phyloP scores from a whole-genome alignment of 164 flowering plant genomes.

The Kalanchoe fedtschenkoi region DNA sequence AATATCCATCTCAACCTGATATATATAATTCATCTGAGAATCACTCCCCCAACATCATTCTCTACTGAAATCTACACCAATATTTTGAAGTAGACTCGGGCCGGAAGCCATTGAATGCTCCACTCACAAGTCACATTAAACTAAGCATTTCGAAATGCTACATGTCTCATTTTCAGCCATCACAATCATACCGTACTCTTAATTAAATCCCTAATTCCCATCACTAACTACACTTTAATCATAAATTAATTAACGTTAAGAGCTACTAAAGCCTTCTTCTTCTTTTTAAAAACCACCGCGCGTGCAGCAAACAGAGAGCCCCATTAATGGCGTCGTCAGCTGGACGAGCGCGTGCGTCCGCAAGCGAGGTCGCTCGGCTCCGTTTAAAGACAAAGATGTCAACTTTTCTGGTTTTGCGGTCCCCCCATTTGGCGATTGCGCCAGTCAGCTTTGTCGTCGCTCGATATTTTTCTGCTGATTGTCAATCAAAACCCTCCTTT shows the following conservation, averaged over 20 bases:
- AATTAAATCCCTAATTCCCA: not conserved
- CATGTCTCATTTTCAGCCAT: not conserved
- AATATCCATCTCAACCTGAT: no score
- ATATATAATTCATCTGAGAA: no score
- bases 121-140: not conserved
- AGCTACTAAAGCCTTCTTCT: not conserved
- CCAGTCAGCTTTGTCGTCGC: not conserved
- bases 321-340: slow-evolving; percentile 1
- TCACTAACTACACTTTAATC: not conserved
- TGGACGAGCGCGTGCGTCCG: not conserved
- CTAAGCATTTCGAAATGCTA: slow-evolving; percentile 3
- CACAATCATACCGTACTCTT: not conserved
- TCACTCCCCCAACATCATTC: not conserved
- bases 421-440: not conserved
- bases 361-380: not conserved
- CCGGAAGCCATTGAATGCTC: not conserved
- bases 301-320: not conserved
- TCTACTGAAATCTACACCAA: not conserved
- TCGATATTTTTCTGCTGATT: not conserved
- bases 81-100: not conserved
- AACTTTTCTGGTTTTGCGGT: not conserved
- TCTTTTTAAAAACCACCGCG: not conserved
- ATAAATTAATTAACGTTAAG: not conserved
- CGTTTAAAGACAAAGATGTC: slow-evolving; percentile 2
- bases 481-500: not conserved